Evolutionary conservation across 768 basidiomycete species (phyloP).

Genomic region (Cyathus striatus): DNA sequence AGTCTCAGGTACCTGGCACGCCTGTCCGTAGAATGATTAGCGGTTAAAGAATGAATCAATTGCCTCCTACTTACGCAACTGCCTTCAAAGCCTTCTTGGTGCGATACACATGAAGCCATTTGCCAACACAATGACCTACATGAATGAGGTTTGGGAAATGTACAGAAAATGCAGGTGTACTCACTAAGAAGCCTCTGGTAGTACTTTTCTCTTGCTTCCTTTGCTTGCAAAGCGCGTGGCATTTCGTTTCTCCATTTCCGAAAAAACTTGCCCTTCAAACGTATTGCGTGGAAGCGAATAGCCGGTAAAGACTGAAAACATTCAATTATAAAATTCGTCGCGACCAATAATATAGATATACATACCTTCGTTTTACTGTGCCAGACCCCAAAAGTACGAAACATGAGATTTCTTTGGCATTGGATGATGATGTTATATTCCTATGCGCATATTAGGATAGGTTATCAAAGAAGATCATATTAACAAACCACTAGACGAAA

Average conservation of each 20-base stretch:
- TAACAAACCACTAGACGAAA: conserved; percentile 59
- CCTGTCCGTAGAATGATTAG: conserved; percentile 31
- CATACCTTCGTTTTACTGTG: conserved; percentile 65
- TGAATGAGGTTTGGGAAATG: conserved; percentile 7
- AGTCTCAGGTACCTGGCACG: conserved; percentile 80
- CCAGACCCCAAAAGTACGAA: conserved; percentile 72
- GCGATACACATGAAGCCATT: conserved; percentile 66
- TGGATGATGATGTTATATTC: conserved; percentile 57
- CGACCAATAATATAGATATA: not conserved
- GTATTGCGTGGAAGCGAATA: conserved; percentile 65
- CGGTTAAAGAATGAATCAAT: too few species aligned
- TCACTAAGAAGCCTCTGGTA: conserved; percentile 52
- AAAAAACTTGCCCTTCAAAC: conserved; percentile 59
- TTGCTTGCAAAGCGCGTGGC: conserved; percentile 63
- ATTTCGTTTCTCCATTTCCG: conserved; percentile 62
- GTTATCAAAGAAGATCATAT: conserved; percentile 1
- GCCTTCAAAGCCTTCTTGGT: conserved; percentile 74
- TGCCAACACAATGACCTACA: conserved; percentile 49
- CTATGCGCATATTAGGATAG: conserved; percentile 22
- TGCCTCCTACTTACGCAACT: conserved; percentile 79
- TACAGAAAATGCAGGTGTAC: conserved; percentile 14
- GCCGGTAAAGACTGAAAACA: conserved; percentile 65
- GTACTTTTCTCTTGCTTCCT: conserved; percentile 60
- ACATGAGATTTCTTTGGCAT: conserved; percentile 54
- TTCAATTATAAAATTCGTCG: conserved; percentile 1